These are phyloP conservation scores for Blastocystis sp. DNA, from an alignment of 352 stramenopile species.

Conservation along the genomic window DNA sequence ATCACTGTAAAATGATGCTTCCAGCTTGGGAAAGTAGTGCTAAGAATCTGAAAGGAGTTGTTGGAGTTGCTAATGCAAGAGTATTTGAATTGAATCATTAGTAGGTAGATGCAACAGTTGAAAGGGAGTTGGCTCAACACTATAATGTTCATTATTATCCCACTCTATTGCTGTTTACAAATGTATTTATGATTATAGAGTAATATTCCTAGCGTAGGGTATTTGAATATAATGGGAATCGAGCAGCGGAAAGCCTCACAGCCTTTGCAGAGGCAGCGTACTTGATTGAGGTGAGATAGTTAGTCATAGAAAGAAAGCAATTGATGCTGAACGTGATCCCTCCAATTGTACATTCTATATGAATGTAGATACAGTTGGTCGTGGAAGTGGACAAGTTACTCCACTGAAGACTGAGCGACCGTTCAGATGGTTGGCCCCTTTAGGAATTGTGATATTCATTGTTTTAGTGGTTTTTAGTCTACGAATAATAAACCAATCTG, in stretches of 20 bases:
- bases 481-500: too few species aligned
- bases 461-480: too few species aligned
- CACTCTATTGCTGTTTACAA: slow-evolving; percentile 8
- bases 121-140: not conserved
- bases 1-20: slow-evolving; percentile 24
- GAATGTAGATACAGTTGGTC: not conserved
- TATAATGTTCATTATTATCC: slow-evolving; percentile 9
- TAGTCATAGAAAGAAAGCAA: not conserved
- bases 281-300: not conserved
- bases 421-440: too few species aligned
- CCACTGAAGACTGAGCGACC: too few species aligned
- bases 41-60: not conserved
- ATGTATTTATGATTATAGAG: not conserved
- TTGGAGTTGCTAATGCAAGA: slow-evolving; percentile 21
- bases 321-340: not conserved
- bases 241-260: not conserved
- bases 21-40: not conserved
- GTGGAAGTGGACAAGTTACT: too few species aligned
- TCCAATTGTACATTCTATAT: not conserved
- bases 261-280: not conserved
- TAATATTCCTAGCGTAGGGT: not conserved
- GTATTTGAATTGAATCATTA: not conserved
- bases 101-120: slow-evolving; percentile 30
- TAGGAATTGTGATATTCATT: too few species aligned
- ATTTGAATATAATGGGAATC: not conserved